These are phyloP conservation scores for Thermochaetoides thermophila DNA, from an alignment of 495 filamentous ascomycete genomes.

Conservation along the genomic window DNA sequence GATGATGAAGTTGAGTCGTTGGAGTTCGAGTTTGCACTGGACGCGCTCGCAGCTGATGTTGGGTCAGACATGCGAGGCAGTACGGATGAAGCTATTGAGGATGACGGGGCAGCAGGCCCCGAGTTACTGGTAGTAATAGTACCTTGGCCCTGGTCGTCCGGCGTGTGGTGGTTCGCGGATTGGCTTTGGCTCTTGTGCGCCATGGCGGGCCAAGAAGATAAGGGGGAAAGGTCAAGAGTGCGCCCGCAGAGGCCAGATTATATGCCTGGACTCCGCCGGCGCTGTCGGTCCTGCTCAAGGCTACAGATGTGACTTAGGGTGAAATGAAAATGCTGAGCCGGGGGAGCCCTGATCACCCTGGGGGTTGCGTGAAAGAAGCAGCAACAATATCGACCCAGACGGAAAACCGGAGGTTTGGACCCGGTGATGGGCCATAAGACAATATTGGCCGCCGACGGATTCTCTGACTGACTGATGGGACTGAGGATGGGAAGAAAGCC, in stretches of 20 bases:
- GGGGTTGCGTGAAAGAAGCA: too few relatives aligned
- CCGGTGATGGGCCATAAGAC: not conserved
- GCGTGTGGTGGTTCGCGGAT: slow-evolving; percentile 13
- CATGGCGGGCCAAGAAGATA: slow-evolving; percentile 10
- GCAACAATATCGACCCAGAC: not conserved
- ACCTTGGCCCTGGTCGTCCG: slow-evolving; percentile 16
- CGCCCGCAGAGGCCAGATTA: too few relatives aligned
- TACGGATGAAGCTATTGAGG: slow-evolving; percentile 7
- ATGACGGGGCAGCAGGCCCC: slow-evolving; percentile 10
- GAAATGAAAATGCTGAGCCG: too few relatives aligned
- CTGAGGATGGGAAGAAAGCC: not conserved
- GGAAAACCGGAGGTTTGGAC: not conserved
- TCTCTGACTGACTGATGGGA: not conserved
- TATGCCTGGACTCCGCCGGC: too few relatives aligned
- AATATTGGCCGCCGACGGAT: not conserved
- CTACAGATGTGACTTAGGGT: too few relatives aligned
- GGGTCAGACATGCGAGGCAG: slow-evolving; percentile 20
- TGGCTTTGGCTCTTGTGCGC: slow-evolving; percentile 21
- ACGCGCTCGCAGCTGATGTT: slow-evolving; percentile 4
- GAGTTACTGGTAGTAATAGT: slow-evolving; percentile 18
- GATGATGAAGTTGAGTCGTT: not conserved
- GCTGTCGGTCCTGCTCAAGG: too few relatives aligned
- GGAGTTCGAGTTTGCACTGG: slow-evolving; percentile 7
- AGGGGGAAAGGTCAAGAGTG: too few relatives aligned
- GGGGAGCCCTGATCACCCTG: too few relatives aligned